phyloP scores from a whole-genome alignment of 345 rosid species.

The Angophora floribunda region DNA sequence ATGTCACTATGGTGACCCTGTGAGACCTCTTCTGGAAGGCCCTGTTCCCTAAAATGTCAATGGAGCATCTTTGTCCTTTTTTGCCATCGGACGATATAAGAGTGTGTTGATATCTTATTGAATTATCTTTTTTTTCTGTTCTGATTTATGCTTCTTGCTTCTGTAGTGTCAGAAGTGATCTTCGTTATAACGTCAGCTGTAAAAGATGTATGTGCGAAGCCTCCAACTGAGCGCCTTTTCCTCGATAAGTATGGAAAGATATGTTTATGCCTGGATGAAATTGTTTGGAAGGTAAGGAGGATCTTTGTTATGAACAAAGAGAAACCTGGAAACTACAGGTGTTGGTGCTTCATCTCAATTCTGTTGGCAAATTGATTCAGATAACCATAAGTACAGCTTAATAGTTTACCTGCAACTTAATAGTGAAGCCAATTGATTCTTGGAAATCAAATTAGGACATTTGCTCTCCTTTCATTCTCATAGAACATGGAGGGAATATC shows the following conservation, averaged over 20 bases:
- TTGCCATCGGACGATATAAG: background rate
- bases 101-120: background rate
- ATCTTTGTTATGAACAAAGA: background rate
- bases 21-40: background rate
- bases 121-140: background rate
- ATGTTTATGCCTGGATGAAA: constrained; percentile 90
- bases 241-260: constrained; percentile 93
- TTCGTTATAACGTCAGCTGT: constrained; percentile 78
- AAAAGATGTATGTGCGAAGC: constrained; percentile 90
- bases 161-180: constrained; percentile 81
- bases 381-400: background rate
- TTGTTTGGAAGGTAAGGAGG: constrained; percentile 74
- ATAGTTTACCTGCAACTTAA: background rate
- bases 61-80: background rate
- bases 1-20: background rate
- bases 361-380: background rate
- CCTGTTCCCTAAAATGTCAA: background rate
- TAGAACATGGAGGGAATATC: background rate
- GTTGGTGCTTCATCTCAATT: background rate
- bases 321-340: background rate
- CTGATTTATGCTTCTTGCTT: background rate
- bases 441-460: background rate
- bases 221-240: constrained; percentile 90
- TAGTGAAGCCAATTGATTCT: background rate
- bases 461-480: background rate